Conservation (phyloP, 2,329 filamentous ascomycete genomes). For the Metarhizium humberi region DNA sequence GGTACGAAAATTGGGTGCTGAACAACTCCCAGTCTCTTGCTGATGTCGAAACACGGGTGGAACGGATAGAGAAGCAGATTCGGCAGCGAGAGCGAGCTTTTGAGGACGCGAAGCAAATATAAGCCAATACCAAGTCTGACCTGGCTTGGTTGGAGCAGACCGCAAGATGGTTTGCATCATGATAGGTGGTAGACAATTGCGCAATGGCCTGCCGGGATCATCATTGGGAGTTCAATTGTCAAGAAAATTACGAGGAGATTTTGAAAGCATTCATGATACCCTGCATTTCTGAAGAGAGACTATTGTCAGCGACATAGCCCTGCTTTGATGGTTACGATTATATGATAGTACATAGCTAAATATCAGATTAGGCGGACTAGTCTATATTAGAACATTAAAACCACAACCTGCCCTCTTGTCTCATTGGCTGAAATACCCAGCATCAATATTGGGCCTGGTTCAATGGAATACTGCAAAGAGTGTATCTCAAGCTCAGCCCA, state of each 20-base stretch:
- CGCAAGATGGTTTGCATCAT: too few species aligned
- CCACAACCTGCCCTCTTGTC: not conserved
- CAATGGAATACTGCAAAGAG: not conserved
- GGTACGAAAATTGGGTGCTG: slow-evolving; percentile 67
- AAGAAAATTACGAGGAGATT: not conserved
- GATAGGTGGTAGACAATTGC: too few species aligned
- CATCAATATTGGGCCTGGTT: not conserved
- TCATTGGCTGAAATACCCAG: not conserved
- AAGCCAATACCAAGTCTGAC: slow-evolving; percentile 3
- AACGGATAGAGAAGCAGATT: slow-evolving; percentile 55
- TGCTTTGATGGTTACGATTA: not conserved
- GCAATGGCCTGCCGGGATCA: not conserved
- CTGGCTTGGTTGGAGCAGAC: too few species aligned
- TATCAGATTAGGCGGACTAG: too few species aligned
- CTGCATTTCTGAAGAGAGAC: not conserved
- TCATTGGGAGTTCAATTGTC: not conserved
- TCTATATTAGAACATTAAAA: not conserved
- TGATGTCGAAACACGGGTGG: slow-evolving; percentile 59
- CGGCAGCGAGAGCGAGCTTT: slow-evolving; percentile 52
- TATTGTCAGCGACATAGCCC: not conserved
- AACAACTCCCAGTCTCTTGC: slow-evolving; percentile 60
- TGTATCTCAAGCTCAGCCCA: too few species aligned
- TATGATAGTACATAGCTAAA: not conserved
- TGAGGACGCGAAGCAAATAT: slow-evolving; percentile 36
- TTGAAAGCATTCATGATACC: not conserved